phyloP scores from a whole-genome alignment of 192 early-diverging fungal genomes.

The Tieghemiomyces parasiticus region DNA sequence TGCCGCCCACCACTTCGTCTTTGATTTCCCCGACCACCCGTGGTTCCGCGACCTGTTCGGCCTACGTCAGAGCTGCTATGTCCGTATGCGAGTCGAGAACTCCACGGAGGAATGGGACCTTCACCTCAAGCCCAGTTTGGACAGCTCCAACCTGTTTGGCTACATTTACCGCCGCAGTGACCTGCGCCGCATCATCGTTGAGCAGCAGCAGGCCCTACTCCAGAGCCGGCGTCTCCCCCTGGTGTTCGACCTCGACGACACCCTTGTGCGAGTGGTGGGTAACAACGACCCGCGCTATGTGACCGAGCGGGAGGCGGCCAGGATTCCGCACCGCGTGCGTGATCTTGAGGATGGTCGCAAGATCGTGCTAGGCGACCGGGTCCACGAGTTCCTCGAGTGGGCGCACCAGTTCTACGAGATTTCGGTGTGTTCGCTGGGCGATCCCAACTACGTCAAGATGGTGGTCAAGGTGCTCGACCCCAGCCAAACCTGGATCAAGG shows the following conservation, averaged over 20 bases:
- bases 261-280: conserved; percentile 50
- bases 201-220: conserved; percentile 31
- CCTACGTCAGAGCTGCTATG: conserved; percentile 41
- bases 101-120: conserved; percentile 40
- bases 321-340: conserved; percentile 33
- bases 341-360: conserved; percentile 39
- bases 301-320: conserved; percentile 23
- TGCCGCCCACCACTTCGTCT: conserved; percentile 40
- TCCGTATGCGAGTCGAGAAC: conserved; percentile 28
- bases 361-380: conserved; percentile 45
- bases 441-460: conserved; percentile 60
- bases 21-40: conserved; percentile 40
- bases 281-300: conserved; percentile 43
- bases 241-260: conserved; percentile 66
- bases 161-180: conserved; percentile 42
- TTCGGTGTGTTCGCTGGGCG: conserved; percentile 58
- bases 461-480: conserved; percentile 49
- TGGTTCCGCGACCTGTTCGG: conserved; percentile 51
- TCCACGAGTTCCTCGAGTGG: conserved; percentile 62
- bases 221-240: conserved; percentile 39
- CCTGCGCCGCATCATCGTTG: conserved; percentile 34
- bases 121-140: conserved; percentile 49
- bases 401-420: conserved; percentile 50
- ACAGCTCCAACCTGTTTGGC: conserved; percentile 42
- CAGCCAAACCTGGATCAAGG: conserved; percentile 34